Base-by-base conservation (phyloP, 1,284 basidiomycete genomes). In the Termitomyces sp. region DNA sequence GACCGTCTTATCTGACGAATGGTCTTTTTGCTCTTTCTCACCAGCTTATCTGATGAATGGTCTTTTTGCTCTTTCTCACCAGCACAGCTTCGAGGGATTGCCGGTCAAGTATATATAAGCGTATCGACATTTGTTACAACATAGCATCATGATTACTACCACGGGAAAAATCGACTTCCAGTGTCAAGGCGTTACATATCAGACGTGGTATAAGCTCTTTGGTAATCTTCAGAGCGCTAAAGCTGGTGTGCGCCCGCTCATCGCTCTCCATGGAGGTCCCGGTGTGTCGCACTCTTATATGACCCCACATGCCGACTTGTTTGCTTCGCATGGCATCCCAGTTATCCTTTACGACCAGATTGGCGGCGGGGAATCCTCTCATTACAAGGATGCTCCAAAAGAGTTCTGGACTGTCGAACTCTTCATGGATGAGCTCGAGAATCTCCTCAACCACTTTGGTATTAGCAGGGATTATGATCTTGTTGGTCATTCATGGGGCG, bases 401-500 rank as follows among this genome's bases (percentile, higher is more conserved):
- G 65, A 69, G 12, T 79, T 81, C 60, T 80, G 78, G 77, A 77
- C 71, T 2, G 61, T 64, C 21, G 56, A 73, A 36, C 65, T 81
- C 5, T 79, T 80, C 64, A 61, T 78, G 53, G 68, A 72, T 49
- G 75, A 81, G 62, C 72, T 81, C 30, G 67, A 75, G 45, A 75
- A 73, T 53, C 64, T 82, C 7, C 58, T 81, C 7, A 38, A 60
- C 7, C 66, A 74, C 56, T 64, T 79, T 39, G 68, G 61, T 2
- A 71, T 79, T 55, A 60, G 64, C 4, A 66, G 63, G 21, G 60
- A 68, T 30, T 80, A 70, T 52, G 65, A 71, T 48, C 34, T 81
- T 2, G 52, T 75, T 0, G 80, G 79, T 1, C 75, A 81, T 38
- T 79, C 77, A 8, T 80, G 79, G 79, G 78, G 78, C 17, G 77